These are phyloP conservation scores for Ceratocystis huliohia DNA, from an alignment of 2,329 filamentous ascomycete genomes.

Conservation along the genomic window DNA sequence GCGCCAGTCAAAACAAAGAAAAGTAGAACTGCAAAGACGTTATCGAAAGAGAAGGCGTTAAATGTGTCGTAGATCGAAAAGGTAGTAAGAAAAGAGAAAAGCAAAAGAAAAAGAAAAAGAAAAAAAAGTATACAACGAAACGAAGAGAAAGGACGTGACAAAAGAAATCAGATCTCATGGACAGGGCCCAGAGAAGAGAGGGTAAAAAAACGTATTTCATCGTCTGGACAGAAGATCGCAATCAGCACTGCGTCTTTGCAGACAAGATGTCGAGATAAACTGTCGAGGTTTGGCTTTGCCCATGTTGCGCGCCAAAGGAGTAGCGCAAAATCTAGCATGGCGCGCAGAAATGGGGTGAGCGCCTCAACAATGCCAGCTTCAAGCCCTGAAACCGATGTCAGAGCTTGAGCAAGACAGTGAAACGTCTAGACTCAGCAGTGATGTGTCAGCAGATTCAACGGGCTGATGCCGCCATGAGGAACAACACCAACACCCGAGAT, in stretches of 20 bases:
- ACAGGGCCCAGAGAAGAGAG: background rate
- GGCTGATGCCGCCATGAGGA: background rate
- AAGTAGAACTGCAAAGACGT: slow-evolving; percentile 1
- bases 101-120: slow-evolving; percentile 7
- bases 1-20: background rate
- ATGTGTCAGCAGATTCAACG: slow-evolving; percentile 14
- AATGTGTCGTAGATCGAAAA: slow-evolving; percentile 8
- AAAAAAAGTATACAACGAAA: slow-evolving; percentile 12
- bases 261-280: background rate
- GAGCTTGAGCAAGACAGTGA: too few relatives aligned
- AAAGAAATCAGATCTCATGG: background rate
- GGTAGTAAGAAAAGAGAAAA: background rate
- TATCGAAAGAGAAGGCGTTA: background rate
- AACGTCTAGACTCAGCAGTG: slow-evolving; percentile 14
- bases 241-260: too few relatives aligned
- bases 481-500: background rate
- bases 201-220: background rate
- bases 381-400: too few relatives aligned
- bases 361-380: too few relatives aligned
- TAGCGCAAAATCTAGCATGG: too few relatives aligned
- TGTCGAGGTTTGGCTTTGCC: background rate
- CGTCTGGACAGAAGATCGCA: background rate
- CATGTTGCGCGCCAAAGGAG: too few relatives aligned
- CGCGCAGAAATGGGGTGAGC: too few relatives aligned
- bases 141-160: slow-evolving; percentile 13